Percentiles rank a stretch among this genome's conserved stretches.
These are phyloP conservation scores for Sedum album DNA, from an alignment of 164 flowering plant species.

Conservation along the genomic window DNA sequence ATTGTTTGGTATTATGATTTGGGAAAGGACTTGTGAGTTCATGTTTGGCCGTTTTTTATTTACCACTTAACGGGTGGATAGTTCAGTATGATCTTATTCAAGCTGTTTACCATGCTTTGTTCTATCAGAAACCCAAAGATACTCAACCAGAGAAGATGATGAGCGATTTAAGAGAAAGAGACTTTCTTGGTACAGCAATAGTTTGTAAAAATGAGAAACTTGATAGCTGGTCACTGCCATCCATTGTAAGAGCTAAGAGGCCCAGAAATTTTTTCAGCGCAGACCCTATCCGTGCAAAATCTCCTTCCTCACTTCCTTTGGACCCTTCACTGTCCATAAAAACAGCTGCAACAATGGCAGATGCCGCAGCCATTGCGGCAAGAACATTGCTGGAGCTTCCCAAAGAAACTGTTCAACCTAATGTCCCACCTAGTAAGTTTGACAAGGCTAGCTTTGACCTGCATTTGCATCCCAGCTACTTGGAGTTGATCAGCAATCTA, in stretches of 20 bases:
- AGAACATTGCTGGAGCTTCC: slow-evolving; percentile 7
- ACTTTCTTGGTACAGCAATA: slow-evolving; percentile 3
- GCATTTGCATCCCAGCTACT: slow-evolving; percentile 39
- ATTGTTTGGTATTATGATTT: background rate
- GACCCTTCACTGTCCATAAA: background rate
- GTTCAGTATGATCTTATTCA: background rate
- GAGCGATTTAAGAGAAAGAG: background rate
- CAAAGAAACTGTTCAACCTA: slow-evolving; percentile 20
- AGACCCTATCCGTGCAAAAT: background rate
- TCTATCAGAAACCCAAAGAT: slow-evolving; percentile 2
- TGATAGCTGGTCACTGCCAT: slow-evolving; percentile 8
- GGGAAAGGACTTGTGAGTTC: background rate
- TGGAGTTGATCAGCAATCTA: slow-evolving; percentile 36
- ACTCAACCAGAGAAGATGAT: background rate
- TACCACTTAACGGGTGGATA: background rate
- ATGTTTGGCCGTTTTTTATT: too few species aligned
- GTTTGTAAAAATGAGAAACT: slow-evolving; percentile 8
- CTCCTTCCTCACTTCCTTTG: background rate
- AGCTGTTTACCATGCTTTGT: background rate
- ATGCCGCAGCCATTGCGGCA: slow-evolving; percentile 14
- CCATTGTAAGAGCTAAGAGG: slow-evolving; percentile 9
- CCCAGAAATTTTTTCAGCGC: slow-evolving; percentile 1
- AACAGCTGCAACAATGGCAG: slow-evolving; percentile 7
- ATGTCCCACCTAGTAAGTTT: slow-evolving; percentile 15
- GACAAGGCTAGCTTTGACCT: slow-evolving; percentile 23